A percentile compares a stretch with the other conserved stretches of the same genome.
These are phyloP conservation scores for Dendrobium chrysotoxum DNA, from an alignment of 106 monocot species.

Conservation along the genomic window DNA sequence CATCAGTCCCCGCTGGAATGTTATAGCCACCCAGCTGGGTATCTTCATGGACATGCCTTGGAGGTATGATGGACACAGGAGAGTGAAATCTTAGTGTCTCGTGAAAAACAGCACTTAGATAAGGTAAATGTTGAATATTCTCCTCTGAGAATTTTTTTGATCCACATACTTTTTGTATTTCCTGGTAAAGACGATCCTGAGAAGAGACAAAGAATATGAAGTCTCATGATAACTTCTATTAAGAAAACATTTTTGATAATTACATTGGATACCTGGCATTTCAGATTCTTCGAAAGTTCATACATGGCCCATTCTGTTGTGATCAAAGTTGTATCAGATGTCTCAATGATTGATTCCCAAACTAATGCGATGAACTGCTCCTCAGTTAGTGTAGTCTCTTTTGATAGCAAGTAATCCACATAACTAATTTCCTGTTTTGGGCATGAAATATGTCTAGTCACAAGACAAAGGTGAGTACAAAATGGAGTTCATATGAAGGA, in stretches of 20 bases:
- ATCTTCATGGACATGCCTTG: conserved; percentile 66
- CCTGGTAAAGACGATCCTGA: conserved; percentile 61
- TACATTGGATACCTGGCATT: conserved; percentile 39
- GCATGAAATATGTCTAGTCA: background rate
- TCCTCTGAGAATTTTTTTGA: conserved; percentile 64
- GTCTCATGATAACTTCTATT: background rate
- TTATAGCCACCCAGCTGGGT: conserved; percentile 64
- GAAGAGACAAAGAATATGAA: background rate
- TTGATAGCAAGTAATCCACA: conserved; percentile 55
- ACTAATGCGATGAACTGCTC: conserved; percentile 67
- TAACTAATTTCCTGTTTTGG: conserved; percentile 44
- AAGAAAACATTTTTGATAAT: background rate
- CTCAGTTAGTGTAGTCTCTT: conserved; percentile 54
- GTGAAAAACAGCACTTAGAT: conserved; percentile 59
- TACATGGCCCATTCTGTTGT: conserved; percentile 92
- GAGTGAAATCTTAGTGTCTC: conserved; percentile 62
- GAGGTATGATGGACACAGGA: conserved; percentile 77
- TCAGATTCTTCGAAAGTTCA: conserved; percentile 76
- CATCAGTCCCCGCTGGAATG: conserved; percentile 67
- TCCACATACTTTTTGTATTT: conserved; percentile 73
- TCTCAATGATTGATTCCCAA: conserved; percentile 90
- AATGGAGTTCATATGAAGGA: background rate
- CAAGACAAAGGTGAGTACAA: background rate
- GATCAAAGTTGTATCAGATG: conserved; percentile 82
- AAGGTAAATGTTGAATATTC: conserved; percentile 49